phyloP scores from a whole-genome alignment of 176 grass and related monocot species.

The Avena atlantica region DNA sequence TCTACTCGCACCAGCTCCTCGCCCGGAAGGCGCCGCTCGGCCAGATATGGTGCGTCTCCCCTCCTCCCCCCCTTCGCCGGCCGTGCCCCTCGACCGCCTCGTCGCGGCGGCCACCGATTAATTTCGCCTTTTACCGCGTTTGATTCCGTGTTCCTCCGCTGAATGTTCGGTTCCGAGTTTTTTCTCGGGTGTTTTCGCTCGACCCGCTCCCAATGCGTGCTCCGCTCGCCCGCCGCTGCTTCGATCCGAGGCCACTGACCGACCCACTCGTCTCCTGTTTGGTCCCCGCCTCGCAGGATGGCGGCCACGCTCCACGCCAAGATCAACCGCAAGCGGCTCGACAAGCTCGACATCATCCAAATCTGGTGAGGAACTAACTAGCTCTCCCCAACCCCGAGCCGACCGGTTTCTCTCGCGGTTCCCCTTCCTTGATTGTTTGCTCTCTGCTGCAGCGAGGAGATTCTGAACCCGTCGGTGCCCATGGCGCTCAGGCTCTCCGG shows the following conservation, averaged over 20 bases:
- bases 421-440: background rate
- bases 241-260: background rate
- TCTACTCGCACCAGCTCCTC: conserved; percentile 94
- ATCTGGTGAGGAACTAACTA: conserved; percentile 62
- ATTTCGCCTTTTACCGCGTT: background rate
- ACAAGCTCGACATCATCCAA: conserved; percentile 91
- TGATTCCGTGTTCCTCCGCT: background rate
- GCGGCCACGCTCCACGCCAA: conserved; percentile 86
- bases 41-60: conserved; percentile 74
- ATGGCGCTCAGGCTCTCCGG: conserved; percentile 93
- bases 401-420: background rate
- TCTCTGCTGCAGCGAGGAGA: conserved; percentile 70
- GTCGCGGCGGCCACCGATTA: background rate
- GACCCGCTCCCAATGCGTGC: conserved; percentile 3
- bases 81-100: background rate
- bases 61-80: background rate
- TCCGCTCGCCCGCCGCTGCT: background rate
- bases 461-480: conserved; percentile 87
- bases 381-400: background rate
- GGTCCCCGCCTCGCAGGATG: conserved; percentile 60
- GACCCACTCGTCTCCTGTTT: background rate
- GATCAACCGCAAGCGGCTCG: conserved; percentile 81
- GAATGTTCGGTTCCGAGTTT: background rate
- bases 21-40: conserved; percentile 88
- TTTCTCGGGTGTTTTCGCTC: background rate